Evolutionary conservation across 805 yeast species (phyloP).

Genomic region (Dipodascus albidus): DNA sequence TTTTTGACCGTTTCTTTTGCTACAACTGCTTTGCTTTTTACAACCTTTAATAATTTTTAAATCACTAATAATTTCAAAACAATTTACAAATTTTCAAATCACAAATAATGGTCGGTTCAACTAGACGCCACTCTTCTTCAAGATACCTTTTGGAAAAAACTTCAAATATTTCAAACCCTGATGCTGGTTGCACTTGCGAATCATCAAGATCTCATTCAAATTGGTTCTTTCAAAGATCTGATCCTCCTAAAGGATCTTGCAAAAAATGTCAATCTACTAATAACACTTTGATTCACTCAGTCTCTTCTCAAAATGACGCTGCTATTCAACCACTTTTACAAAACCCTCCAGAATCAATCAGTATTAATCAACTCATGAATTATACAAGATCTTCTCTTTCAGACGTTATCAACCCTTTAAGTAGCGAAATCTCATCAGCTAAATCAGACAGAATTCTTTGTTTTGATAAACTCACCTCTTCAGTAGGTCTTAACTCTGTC

Average conservation of each 20-base stretch:
- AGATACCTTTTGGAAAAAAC: conserved; percentile 1
- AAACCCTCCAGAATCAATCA: not conserved
- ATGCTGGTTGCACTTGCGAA: not conserved
- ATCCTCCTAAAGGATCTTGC: not conserved
- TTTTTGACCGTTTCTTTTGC: too few species aligned
- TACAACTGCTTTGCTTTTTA: too few species aligned
- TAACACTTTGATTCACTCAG: not conserved
- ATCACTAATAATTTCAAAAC: not conserved
- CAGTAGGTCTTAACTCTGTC: conserved; percentile 4
- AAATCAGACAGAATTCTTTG: not conserved
- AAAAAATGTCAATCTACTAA: not conserved
- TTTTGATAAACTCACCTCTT: conserved; percentile 2
- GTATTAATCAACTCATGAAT: not conserved
- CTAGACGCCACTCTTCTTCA: not conserved
- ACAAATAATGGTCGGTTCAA: conserved; percentile 1
- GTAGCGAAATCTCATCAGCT: not conserved
- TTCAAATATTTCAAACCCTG: not conserved
- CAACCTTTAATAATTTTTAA: too few species aligned
- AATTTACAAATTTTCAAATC: too few species aligned
- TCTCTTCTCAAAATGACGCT: not conserved
- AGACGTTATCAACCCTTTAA: not conserved
- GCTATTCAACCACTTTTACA: not conserved
- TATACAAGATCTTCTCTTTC: not conserved
- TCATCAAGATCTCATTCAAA: not conserved
- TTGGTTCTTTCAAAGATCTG: not conserved